Percentiles rank a stretch among this genome's conserved stretches.
phyloP scores from a whole-genome alignment of 1,284 basidiomycete species.

The Ustilago curta region DNA sequence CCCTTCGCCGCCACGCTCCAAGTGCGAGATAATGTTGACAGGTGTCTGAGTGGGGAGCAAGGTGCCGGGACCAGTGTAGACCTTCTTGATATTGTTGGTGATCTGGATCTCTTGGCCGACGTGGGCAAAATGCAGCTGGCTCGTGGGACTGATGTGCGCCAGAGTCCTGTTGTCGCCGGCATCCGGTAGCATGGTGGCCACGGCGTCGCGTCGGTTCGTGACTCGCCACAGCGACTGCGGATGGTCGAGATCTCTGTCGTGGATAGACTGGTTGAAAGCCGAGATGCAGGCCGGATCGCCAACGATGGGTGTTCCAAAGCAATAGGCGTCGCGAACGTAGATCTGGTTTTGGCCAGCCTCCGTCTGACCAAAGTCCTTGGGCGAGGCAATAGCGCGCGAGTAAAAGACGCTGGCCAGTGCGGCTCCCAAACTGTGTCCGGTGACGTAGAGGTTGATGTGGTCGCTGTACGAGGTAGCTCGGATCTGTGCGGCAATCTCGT shows the following conservation, averaged over 20 bases:
- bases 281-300: slow-evolving; percentile 51
- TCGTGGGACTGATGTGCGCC: slow-evolving; percentile 38
- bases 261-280: slow-evolving; percentile 36
- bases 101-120: slow-evolving; percentile 52
- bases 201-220: slow-evolving; percentile 47
- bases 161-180: slow-evolving; percentile 41
- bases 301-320: slow-evolving; percentile 50
- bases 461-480: slow-evolving; percentile 20
- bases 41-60: slow-evolving; percentile 34
- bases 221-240: slow-evolving; percentile 46
- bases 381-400: slow-evolving; percentile 37
- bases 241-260: slow-evolving; percentile 37
- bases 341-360: slow-evolving; percentile 35
- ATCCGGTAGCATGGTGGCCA: slow-evolving; percentile 49
- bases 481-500: slow-evolving; percentile 36
- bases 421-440: slow-evolving; percentile 48
- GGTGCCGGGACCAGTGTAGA: slow-evolving; percentile 49
- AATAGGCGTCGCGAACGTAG: slow-evolving; percentile 47
- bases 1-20: slow-evolving; percentile 34
- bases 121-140: slow-evolving; percentile 55
- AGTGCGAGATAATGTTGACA: slow-evolving; percentile 46
- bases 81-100: slow-evolving; percentile 20
- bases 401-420: slow-evolving; percentile 45
- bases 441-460: slow-evolving; percentile 48
- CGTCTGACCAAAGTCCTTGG: slow-evolving; percentile 44